Evolutionary conservation across 73 alveolate genomes (phyloP).

Genomic region (Durusdinium trenchii): DNA sequence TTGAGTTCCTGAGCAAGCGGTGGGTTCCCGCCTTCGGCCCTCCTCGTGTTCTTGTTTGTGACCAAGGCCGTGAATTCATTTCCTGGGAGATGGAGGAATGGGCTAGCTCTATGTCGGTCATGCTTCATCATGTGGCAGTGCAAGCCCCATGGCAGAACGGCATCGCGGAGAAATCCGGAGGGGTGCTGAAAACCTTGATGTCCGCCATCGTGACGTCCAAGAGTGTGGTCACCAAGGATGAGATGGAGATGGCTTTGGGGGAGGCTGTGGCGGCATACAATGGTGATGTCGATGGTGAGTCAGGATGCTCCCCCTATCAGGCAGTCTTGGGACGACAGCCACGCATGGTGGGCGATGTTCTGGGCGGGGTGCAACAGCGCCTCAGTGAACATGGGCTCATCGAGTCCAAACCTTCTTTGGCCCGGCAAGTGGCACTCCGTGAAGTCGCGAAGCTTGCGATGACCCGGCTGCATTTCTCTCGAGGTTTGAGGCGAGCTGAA

Average conservation of each 20-base stretch:
- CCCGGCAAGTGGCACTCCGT: background rate
- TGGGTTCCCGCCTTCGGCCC: constrained; percentile 36
- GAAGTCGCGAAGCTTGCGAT: constrained; percentile 17
- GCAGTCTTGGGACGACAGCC: constrained; percentile 36
- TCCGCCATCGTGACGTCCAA: background rate
- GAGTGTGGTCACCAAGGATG: background rate
- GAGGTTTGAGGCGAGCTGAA: background rate
- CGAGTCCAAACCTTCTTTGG: background rate
- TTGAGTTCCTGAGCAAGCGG: background rate
- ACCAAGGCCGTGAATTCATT: background rate
- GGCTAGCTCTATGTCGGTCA: background rate
- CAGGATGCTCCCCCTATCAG: background rate
- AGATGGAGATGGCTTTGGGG: background rate
- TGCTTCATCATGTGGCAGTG: background rate
- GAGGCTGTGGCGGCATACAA: constrained; percentile 16
- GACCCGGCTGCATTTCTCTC: background rate
- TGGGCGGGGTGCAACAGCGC: background rate
- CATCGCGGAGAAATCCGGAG: background rate
- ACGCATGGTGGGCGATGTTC: background rate
- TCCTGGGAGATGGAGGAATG: background rate
- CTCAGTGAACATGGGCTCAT: constrained; percentile 20
- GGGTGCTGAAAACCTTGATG: background rate
- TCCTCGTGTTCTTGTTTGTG: background rate
- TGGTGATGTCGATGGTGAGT: background rate
- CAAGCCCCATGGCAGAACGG: constrained; percentile 67